Percentiles rank a stretch among this genome's conserved stretches.
Conservation (phyloP, 192 early-diverging fungal species). For the Rhizophagus sp. region DNA sequence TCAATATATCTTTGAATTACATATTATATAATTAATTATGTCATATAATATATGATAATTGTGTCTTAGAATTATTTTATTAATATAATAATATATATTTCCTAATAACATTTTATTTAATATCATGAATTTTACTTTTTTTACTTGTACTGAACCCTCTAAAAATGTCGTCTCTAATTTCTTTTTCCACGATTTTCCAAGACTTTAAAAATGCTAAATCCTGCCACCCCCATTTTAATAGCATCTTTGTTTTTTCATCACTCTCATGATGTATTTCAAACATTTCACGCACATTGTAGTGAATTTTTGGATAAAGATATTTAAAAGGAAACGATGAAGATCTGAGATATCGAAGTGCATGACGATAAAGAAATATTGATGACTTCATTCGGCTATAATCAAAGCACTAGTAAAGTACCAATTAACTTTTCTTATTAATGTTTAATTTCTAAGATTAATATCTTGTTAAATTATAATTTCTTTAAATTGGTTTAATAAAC, state of each 20-base stretch:
- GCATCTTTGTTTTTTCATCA: not conserved
- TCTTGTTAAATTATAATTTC: too few relatives aligned
- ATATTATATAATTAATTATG: too few relatives aligned
- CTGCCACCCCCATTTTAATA: slow-evolving; percentile 8
- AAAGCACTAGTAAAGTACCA: too few relatives aligned
- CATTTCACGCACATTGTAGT: slow-evolving; percentile 7
- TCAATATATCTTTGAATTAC: too few relatives aligned
- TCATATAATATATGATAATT: too few relatives aligned
- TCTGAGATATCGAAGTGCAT: slow-evolving; percentile 1
- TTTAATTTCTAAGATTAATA: too few relatives aligned
- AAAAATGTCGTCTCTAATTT: slow-evolving; percentile 16
- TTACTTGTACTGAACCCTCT: slow-evolving; percentile 11
- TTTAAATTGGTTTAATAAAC: too few relatives aligned
- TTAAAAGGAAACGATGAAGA: not conserved
- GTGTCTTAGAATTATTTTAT: too few relatives aligned
- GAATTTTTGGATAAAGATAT: slow-evolving; percentile 4
- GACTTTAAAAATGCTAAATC: slow-evolving; percentile 21
- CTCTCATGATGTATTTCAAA: slow-evolving; percentile 20
- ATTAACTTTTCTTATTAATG: too few relatives aligned
- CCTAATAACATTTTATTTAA: not conserved
- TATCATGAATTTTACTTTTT: not conserved
- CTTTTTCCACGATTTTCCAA: slow-evolving; percentile 12
- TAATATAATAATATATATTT: not conserved
- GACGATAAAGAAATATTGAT: slow-evolving; percentile 6
- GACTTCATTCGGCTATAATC: not conserved